Evolutionary conservation across 257 asterid species (phyloP).

Genomic region (Solanum bulbocastanum): DNA sequence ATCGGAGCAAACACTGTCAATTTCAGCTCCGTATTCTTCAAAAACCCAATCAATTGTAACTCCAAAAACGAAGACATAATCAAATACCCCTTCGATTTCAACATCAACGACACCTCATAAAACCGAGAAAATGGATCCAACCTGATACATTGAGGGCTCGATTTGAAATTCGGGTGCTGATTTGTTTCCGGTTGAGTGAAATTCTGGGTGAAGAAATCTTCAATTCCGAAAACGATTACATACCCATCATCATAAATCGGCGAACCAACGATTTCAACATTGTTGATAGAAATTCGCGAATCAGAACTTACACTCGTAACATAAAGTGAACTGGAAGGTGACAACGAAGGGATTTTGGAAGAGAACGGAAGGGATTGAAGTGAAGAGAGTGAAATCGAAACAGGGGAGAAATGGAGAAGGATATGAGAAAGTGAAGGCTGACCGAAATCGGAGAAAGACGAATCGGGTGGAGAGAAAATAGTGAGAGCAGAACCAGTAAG

Average conservation of each 20-base stretch:
- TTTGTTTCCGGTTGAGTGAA: slow-evolving; percentile 15
- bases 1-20: slow-evolving; percentile 65
- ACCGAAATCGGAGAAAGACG: slow-evolving; percentile 39
- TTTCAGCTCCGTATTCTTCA: slow-evolving; percentile 7
- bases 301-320: slow-evolving; percentile 27
- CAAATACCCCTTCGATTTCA: slow-evolving; percentile 59
- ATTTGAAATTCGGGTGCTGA: slow-evolving; percentile 6
- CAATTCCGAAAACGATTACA: slow-evolving; percentile 43
- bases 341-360: slow-evolving; percentile 48
- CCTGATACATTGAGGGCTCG: slow-evolving; percentile 6
- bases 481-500: slow-evolving; percentile 27
- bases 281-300: slow-evolving; percentile 30
- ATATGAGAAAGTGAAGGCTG: slow-evolving; percentile 63
- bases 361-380: slow-evolving; percentile 55
- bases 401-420: slow-evolving; percentile 70
- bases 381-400: slow-evolving; percentile 44
- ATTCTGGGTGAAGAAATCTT: slow-evolving; percentile 34
- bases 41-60: slow-evolving; percentile 49
- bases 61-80: slow-evolving; percentile 67
- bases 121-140: slow-evolving; percentile 27
- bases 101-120: slow-evolving; percentile 30
- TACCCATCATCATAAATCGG: slow-evolving; percentile 69
- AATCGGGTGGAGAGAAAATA: slow-evolving; percentile 69
- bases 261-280: slow-evolving; percentile 21
- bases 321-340: slow-evolving; percentile 33